Evolutionary conservation across 345 rosid genomes (phyloP).

Genomic region (Ricinus communis): DNA sequence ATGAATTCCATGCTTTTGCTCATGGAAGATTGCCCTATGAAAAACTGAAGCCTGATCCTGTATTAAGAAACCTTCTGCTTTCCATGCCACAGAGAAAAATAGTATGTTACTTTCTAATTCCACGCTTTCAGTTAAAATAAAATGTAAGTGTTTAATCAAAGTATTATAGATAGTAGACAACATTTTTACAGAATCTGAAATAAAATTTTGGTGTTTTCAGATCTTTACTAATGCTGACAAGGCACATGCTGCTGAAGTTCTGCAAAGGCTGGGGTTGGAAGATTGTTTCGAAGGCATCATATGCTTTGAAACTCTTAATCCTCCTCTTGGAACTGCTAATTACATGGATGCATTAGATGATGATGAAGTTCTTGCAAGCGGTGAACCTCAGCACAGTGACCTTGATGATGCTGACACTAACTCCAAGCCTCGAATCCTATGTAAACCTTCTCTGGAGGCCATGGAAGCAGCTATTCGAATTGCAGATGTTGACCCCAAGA

Average conservation of each 20-base stretch:
- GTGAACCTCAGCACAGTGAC: constrained; percentile 4
- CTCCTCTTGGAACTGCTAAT: constrained; percentile 25
- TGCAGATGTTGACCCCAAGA: constrained; percentile 59
- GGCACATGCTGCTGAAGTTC: constrained; percentile 31
- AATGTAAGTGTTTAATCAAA: neutral
- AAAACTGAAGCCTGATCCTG: constrained; percentile 62
- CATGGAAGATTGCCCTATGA: constrained; percentile 87
- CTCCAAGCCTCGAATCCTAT: constrained; percentile 41
- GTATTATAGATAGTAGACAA: neutral
- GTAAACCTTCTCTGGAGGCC: constrained; percentile 71
- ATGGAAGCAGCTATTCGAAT: constrained; percentile 62
- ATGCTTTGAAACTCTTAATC: constrained; percentile 37
- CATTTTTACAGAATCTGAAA: neutral
- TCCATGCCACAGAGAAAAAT: constrained; percentile 83
- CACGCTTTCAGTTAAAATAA: neutral
- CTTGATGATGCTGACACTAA: constrained; percentile 14
- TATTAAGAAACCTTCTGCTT: constrained; percentile 72
- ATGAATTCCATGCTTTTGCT: constrained; percentile 75
- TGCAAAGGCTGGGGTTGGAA: constrained; percentile 28
- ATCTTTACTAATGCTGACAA: constrained; percentile 33
- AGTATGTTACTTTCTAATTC: constrained; percentile 38
- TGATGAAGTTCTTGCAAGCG: constrained; percentile 17
- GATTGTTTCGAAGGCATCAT: constrained; percentile 35
- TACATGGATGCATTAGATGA: constrained; percentile 28
- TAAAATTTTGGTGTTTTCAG: constrained; percentile 13